Conservation (phyloP, 108 stramenopile species). For the Fistulifera pelliculosa region DNA sequence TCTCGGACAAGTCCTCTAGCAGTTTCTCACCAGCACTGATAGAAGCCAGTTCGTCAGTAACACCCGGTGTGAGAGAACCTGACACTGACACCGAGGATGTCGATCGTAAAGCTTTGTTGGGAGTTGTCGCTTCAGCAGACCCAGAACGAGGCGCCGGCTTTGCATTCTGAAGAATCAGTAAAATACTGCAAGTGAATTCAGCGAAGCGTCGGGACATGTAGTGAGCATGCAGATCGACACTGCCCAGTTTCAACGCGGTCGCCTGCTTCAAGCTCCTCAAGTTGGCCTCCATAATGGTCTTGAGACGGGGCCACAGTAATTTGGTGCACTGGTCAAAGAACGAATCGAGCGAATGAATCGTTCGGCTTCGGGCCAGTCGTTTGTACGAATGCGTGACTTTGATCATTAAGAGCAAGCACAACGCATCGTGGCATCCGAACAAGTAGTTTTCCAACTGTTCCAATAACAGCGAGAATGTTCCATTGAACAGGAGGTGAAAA, state of each 20-base stretch:
- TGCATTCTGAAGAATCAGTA: conserved; percentile 52
- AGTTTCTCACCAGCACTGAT: conserved; percentile 73
- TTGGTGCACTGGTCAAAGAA: conserved; percentile 91
- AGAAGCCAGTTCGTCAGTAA: background rate
- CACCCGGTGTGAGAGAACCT: background rate
- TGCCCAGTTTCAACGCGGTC: conserved; percentile 76
- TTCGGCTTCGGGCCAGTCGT: conserved; percentile 81
- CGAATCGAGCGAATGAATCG: conserved; percentile 78
- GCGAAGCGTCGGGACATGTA: conserved; percentile 94
- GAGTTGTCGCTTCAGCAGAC: background rate
- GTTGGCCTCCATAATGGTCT: conserved; percentile 90
- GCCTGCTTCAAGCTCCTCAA: conserved; percentile 78
- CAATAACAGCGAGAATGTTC: conserved; percentile 77
- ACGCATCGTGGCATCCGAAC: conserved; percentile 90
- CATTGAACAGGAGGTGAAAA: conserved; percentile 79
- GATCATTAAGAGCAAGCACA: conserved; percentile 96
- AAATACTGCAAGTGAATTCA: conserved; percentile 89
- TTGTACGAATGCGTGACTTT: conserved; percentile 88
- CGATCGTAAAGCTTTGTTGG: background rate
- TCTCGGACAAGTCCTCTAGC: conserved; percentile 61
- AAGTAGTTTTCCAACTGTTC: conserved; percentile 97
- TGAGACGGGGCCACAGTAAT: conserved; percentile 95
- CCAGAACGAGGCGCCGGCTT: background rate
- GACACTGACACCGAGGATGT: background rate
- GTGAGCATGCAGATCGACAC: conserved; percentile 91